Conservation (phyloP, 164 flowering plant genomes). For the Vitis rotundifolia region DNA sequence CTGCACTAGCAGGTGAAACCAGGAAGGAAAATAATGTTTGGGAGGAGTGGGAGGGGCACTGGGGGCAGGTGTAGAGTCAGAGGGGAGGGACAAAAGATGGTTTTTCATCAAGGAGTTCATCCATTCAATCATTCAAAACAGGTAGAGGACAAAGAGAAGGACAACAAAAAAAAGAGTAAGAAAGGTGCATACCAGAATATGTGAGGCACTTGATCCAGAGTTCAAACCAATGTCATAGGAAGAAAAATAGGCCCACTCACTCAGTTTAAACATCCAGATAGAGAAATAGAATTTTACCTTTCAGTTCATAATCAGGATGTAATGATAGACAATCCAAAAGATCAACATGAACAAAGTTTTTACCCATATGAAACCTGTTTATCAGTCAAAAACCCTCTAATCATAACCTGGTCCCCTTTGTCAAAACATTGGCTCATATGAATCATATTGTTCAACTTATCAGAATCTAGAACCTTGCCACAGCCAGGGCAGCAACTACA, state of each 20-base stretch:
- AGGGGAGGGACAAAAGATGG: too few relatives aligned
- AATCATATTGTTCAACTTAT: constrained; percentile 65
- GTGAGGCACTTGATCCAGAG: constrained; percentile 83
- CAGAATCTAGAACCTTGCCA: constrained; percentile 55
- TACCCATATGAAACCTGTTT: constrained; percentile 95
- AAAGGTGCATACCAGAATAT: constrained; percentile 61
- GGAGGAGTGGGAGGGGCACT: too few relatives aligned
- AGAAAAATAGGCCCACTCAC: constrained; percentile 93
- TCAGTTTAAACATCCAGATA: constrained; percentile 94
- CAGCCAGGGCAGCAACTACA: constrained; percentile 46
- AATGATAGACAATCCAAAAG: too few relatives aligned
- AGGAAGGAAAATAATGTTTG: too few relatives aligned
- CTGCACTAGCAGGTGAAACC: too few relatives aligned
- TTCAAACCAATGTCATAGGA: constrained; percentile 84
- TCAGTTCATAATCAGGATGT: too few relatives aligned
- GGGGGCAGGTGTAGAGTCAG: too few relatives aligned
- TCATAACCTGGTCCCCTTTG: constrained; percentile 90
- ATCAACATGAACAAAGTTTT: constrained; percentile 15
- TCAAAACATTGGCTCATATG: constrained; percentile 91
- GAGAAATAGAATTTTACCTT: constrained; percentile 1
- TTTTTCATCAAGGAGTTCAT: too few relatives aligned
- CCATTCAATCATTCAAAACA: too few relatives aligned
- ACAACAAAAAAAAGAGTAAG: neutral
- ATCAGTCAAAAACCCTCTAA: constrained; percentile 90
- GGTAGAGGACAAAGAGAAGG: neutral